phyloP scores from a whole-genome alignment of 2,329 filamentous ascomycete species.

The Kalaharituber pfeilii region DNA sequence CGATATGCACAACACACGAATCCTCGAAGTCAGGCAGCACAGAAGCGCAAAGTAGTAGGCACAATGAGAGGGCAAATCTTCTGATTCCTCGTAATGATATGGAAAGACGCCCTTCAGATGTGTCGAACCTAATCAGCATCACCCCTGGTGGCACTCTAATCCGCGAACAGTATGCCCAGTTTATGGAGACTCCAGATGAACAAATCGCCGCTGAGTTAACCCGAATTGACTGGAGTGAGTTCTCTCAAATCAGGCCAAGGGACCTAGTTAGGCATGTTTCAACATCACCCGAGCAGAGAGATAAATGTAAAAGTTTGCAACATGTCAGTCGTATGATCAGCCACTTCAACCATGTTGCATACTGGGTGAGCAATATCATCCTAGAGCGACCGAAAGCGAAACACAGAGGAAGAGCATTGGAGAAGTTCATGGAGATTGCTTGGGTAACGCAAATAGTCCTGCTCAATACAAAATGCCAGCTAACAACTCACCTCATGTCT shows the following conservation, averaged over 20 bases:
- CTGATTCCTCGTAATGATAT: conserved; percentile 48
- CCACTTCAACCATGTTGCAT: conserved; percentile 74
- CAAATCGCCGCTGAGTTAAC: conserved; percentile 82
- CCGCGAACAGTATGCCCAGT: conserved; percentile 74
- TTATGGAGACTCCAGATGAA: conserved; percentile 74
- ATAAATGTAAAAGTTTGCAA: conserved; percentile 56
- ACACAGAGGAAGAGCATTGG: conserved; percentile 74
- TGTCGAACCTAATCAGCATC: conserved; percentile 49
- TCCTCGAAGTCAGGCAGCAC: not conserved
- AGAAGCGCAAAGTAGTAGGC: conserved; percentile 5
- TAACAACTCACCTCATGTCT: too few species aligned
- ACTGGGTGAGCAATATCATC: conserved; percentile 68
- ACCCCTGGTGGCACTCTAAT: conserved; percentile 38
- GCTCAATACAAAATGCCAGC: too few species aligned
- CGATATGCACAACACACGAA: not conserved
- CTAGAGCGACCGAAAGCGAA: conserved; percentile 89
- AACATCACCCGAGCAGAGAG: conserved; percentile 50
- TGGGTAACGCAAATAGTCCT: conserved; percentile 27
- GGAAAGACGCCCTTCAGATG: conserved; percentile 32
- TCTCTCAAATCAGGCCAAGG: conserved; percentile 79
- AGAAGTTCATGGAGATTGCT: conserved; percentile 90
- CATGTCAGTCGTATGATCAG: conserved; percentile 90
- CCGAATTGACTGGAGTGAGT: conserved; percentile 95
- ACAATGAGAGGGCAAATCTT: conserved; percentile 9
- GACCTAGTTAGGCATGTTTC: conserved; percentile 87